Evolutionary conservation across 768 basidiomycete genomes (phyloP).

Genomic region (Mycena leptocephala): DNA sequence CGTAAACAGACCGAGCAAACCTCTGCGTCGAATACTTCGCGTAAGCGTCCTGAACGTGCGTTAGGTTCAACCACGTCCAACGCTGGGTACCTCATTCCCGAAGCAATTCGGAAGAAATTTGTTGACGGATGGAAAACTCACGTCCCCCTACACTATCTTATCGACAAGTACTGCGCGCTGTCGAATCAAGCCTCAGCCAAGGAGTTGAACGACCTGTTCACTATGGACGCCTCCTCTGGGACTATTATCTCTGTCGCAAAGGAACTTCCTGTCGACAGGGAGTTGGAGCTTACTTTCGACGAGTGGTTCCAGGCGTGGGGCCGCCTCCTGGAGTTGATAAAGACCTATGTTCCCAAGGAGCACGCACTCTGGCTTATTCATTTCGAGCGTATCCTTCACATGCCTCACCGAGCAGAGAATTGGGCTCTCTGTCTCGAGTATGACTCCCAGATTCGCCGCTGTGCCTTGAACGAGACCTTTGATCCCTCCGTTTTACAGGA

Average conservation of each 20-base stretch:
- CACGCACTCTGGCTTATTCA: constrained; percentile 28
- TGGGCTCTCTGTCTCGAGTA: constrained; percentile 36
- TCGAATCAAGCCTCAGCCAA: constrained; percentile 1
- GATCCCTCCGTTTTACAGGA: constrained; percentile 23
- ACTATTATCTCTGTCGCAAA: constrained; percentile 24
- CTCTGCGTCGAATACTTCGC: not conserved
- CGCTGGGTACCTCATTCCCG: constrained; percentile 14
- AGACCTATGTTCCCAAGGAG: constrained; percentile 27
- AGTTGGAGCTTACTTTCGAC: constrained; percentile 37
- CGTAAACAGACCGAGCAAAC: not conserved
- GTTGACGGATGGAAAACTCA: constrained; percentile 34
- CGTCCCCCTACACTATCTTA: constrained; percentile 38
- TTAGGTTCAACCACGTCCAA: not conserved
- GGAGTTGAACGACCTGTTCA: not conserved
- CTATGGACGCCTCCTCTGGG: constrained; percentile 1
- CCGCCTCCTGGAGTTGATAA: constrained; percentile 30
- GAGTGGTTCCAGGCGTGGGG: constrained; percentile 43
- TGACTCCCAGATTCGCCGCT: constrained; percentile 33
- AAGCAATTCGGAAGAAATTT: constrained; percentile 30
- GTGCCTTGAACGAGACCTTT: constrained; percentile 3
- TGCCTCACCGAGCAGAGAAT: constrained; percentile 11
- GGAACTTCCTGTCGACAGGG: constrained; percentile 21
- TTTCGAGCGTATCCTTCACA: constrained; percentile 26
- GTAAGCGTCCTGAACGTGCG: not conserved
- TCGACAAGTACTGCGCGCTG: constrained; percentile 29